Evolutionary conservation across 202 grass and related monocot species (phyloP).

Genomic region (Schoenoplectus triqueter): DNA sequence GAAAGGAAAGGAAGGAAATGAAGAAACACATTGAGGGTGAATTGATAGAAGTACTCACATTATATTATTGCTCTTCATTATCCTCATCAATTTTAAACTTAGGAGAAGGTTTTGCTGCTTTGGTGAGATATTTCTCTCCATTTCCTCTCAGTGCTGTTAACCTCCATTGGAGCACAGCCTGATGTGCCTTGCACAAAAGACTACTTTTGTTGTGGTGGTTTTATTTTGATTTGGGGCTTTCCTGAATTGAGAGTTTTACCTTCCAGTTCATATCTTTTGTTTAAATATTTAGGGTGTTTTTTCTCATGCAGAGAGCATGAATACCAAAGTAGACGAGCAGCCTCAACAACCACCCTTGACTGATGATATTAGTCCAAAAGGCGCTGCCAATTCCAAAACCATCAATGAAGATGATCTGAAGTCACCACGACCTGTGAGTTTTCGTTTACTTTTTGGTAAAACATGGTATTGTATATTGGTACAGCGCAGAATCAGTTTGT

Average conservation of each 20-base stretch:
- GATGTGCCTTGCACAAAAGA: background rate
- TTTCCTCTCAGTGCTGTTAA: background rate
- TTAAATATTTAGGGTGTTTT: conserved; percentile 37
- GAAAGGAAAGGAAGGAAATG: background rate
- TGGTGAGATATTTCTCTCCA: background rate
- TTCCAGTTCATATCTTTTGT: conserved; percentile 17
- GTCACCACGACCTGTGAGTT: conserved; percentile 58
- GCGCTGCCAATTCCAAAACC: conserved; percentile 57
- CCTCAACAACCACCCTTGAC: conserved; percentile 49
- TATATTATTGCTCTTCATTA: background rate
- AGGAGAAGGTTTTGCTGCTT: background rate
- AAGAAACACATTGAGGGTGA: background rate
- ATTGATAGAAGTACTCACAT: background rate
- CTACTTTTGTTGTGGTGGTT: background rate
- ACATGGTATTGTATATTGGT: background rate
- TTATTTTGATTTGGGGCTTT: background rate
- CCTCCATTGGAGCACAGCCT: background rate
- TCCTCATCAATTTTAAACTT: background rate
- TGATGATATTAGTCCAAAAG: conserved; percentile 66
- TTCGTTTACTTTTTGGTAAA: conserved; percentile 26
- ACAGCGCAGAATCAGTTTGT: background rate
- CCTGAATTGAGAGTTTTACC: background rate
- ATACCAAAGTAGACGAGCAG: conserved; percentile 69
- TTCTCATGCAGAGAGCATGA: conserved; percentile 54
- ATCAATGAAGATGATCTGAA: conserved; percentile 77